A percentile compares a stretch with the other conserved stretches of the same genome.
phyloP scores from a whole-genome alignment of 2,329 filamentous ascomycete species.

The Rachicladosporium sp. region DNA sequence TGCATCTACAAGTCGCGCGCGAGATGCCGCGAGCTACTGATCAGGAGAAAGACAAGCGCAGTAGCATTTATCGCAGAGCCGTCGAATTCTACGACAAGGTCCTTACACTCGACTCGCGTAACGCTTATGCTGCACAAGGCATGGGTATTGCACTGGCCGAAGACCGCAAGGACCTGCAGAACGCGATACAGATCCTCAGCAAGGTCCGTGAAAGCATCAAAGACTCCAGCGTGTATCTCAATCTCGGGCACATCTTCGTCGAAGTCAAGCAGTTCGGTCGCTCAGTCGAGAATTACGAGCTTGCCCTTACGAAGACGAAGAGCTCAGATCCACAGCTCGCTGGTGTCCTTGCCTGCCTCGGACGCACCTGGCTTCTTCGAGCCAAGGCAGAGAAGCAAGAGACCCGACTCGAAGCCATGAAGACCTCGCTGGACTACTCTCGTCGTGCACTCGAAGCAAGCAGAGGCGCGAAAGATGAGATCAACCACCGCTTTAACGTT shows the following conservation, averaged over 20 bases:
- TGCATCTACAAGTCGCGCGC: constrained; percentile 75
- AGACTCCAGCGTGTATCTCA: constrained; percentile 79
- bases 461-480: constrained; percentile 51
- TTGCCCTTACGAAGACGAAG: constrained; percentile 65
- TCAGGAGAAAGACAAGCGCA: constrained; percentile 79
- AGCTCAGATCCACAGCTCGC: constrained; percentile 62
- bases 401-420: constrained; percentile 44
- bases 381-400: constrained; percentile 52
- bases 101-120: constrained; percentile 83
- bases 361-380: constrained; percentile 74
- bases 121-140: constrained; percentile 91
- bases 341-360: constrained; percentile 59
- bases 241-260: constrained; percentile 83
- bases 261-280: constrained; percentile 84
- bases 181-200: constrained; percentile 74
- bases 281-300: constrained; percentile 88
- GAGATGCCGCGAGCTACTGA: constrained; percentile 92
- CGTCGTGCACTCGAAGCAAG: constrained; percentile 61
- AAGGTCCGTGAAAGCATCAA: constrained; percentile 84
- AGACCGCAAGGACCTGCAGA: constrained; percentile 78
- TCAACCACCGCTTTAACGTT: constrained; percentile 94
- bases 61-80: constrained; percentile 74
- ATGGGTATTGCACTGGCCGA: constrained; percentile 89
- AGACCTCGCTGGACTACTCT: constrained; percentile 51
- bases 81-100: constrained; percentile 99